A percentile compares a stretch with the other conserved stretches of the same genome.
phyloP scores from a whole-genome alignment of 306 rosid genomes.

The Rubus parviflorus region DNA sequence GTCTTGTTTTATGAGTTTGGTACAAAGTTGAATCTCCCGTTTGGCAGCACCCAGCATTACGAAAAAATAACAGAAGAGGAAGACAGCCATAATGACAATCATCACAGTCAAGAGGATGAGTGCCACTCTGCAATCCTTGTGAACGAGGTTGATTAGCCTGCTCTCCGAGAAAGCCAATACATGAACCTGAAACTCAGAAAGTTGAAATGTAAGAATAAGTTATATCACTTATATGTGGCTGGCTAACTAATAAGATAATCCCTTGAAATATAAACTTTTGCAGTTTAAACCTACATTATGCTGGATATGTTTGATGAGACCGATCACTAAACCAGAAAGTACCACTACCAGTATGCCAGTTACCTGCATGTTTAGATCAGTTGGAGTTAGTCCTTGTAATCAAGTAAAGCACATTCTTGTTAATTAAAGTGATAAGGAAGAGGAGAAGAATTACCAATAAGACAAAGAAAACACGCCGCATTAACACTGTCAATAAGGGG shows the following conservation, averaged over 20 bases:
- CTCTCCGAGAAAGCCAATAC: constrained; percentile 43
- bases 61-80: constrained; percentile 32
- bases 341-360: constrained; percentile 13
- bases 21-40: constrained; percentile 58
- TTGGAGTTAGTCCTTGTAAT: background rate
- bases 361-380: constrained; percentile 20
- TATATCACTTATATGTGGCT: background rate
- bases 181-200: constrained; percentile 47
- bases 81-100: constrained; percentile 27
- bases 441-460: background rate
- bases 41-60: constrained; percentile 19
- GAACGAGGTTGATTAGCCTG: constrained; percentile 18
- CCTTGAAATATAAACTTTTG: background rate
- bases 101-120: constrained; percentile 32
- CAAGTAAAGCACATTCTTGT: background rate
- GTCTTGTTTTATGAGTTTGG: constrained; percentile 58
- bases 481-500: background rate
- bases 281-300: constrained; percentile 6
- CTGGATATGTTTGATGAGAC: constrained; percentile 10
- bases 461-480: background rate
- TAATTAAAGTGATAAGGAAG: background rate
- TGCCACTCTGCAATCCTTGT: constrained; percentile 32
- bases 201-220: no score
- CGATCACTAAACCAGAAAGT: constrained; percentile 15
- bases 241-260: background rate